These are phyloP conservation scores for Phytophthora podocarpi DNA, from an alignment of 352 stramenopile genomes.

Conservation along the genomic window DNA sequence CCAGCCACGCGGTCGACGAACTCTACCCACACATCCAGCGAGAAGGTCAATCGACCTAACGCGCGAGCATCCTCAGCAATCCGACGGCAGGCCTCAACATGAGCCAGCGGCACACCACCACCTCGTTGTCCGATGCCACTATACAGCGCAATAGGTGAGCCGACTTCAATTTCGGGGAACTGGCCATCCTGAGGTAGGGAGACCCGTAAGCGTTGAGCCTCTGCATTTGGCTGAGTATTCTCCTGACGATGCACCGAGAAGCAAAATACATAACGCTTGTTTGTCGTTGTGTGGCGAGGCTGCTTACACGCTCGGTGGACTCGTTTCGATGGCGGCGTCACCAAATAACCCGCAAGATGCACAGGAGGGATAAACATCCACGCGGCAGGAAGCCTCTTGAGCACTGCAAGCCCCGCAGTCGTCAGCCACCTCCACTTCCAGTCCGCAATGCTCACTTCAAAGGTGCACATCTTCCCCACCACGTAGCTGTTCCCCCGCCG, in stretches of 20 bases:
- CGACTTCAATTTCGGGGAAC: conserved; percentile 11
- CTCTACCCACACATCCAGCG: conserved; percentile 74
- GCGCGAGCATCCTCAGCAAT: conserved; percentile 30
- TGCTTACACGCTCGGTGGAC: not conserved
- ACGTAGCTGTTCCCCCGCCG: conserved; percentile 21
- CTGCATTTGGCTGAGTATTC: not conserved
- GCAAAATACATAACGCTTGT: conserved; percentile 56
- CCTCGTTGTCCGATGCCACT: conserved; percentile 7
- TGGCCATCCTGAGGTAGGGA: conserved; percentile 4
- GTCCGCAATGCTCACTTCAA: conserved; percentile 59
- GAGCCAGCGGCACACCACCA: conserved; percentile 22
- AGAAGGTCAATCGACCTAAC: conserved; percentile 53
- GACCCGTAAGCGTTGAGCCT: conserved; percentile 6
- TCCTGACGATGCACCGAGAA: conserved; percentile 50
- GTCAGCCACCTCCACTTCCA: conserved; percentile 55
- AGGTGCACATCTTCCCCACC: conserved; percentile 55
- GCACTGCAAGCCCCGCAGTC: conserved; percentile 36
- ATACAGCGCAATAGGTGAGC: conserved; percentile 30
- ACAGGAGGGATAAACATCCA: conserved; percentile 47
- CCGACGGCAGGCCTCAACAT: conserved; percentile 26
- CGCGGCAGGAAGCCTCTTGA: conserved; percentile 46
- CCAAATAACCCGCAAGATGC: conserved; percentile 48
- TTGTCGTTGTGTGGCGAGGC: conserved; percentile 12
- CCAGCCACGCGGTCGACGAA: conserved; percentile 60
- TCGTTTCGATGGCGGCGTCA: conserved; percentile 13